Conservation (phyloP, 1,284 basidiomycete species). For the Ganoderma multipileum region DNA sequence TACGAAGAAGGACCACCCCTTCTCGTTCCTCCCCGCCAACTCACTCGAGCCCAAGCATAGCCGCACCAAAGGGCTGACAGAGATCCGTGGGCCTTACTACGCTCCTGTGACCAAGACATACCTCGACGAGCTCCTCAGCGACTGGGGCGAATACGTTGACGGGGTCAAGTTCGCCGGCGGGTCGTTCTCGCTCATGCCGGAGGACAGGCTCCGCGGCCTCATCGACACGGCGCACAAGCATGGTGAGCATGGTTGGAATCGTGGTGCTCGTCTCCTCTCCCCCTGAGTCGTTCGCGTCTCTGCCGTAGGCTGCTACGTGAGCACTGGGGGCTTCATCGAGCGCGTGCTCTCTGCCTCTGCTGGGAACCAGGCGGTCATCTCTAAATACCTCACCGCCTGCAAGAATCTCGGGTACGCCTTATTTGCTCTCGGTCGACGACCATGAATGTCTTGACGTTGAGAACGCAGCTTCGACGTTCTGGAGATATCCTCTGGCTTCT, state of each 20-base stretch:
- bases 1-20: conserved; percentile 24
- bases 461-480: conserved; percentile 49
- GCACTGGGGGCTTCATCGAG: conserved; percentile 53
- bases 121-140: conserved; percentile 46
- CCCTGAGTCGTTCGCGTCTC: background rate
- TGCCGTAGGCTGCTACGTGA: conserved; percentile 44
- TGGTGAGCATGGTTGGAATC: conserved; percentile 29
- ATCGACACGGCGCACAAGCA: conserved; percentile 51
- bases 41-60: conserved; percentile 37
- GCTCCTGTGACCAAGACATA: conserved; percentile 47
- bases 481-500: conserved; percentile 53
- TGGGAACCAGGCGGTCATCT: conserved; percentile 44
- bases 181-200: conserved; percentile 52
- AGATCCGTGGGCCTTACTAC: conserved; percentile 53
- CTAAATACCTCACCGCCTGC: conserved; percentile 48
- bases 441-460: background rate
- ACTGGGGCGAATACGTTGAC: conserved; percentile 52
- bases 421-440: background rate
- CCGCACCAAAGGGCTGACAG: conserved; percentile 44
- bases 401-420: conserved; percentile 46
- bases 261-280: background rate
- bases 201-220: conserved; percentile 43
- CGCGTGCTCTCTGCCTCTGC: conserved; percentile 48
- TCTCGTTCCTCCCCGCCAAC: conserved; percentile 42
- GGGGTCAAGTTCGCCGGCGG: conserved; percentile 57